These are phyloP conservation scores for Patellifolia procumbens DNA, from an alignment of 179 eudicot genomes.

Conservation along the genomic window DNA sequence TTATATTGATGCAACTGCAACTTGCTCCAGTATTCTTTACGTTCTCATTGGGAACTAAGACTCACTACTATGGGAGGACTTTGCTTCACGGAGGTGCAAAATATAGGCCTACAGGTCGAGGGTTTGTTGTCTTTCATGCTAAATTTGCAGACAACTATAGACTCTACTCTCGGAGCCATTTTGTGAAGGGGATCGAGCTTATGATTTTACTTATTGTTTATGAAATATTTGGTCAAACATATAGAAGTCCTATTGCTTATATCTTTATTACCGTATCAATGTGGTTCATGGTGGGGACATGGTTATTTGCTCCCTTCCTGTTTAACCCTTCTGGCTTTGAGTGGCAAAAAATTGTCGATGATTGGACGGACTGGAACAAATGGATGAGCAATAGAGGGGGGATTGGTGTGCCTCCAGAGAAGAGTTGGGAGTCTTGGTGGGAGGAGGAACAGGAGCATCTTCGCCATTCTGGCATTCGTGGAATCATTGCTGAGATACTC, in stretches of 20 bases:
- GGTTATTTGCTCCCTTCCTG: constrained; percentile 90
- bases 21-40: constrained; percentile 90
- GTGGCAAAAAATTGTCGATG: constrained; percentile 95
- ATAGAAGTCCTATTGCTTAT: constrained; percentile 62
- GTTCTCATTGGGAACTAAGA: constrained; percentile 84
- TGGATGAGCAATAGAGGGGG: constrained; percentile 86
- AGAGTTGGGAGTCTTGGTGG: constrained; percentile 99
- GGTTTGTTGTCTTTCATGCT: constrained; percentile 90
- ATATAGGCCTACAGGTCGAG: constrained; percentile 86
- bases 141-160: constrained; percentile 92
- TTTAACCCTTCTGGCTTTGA: constrained; percentile 94
- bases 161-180: constrained; percentile 89
- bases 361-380: constrained; percentile 91
- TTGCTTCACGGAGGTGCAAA: constrained; percentile 91
- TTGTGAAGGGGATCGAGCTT: constrained; percentile 87
- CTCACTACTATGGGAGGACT: constrained; percentile 84
- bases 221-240: constrained; percentile 65
- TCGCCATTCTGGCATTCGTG: constrained; percentile 71
- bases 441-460: constrained; percentile 94
- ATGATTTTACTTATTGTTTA: constrained; percentile 82
- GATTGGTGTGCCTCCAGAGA: constrained; percentile 80
- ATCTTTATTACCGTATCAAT: constrained; percentile 72
- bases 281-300: constrained; percentile 93
- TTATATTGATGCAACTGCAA: constrained; percentile 78
- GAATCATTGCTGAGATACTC: constrained; percentile 60